phyloP scores from a whole-genome alignment of 768 basidiomycete genomes.

The Psilocybe tampanensis region DNA sequence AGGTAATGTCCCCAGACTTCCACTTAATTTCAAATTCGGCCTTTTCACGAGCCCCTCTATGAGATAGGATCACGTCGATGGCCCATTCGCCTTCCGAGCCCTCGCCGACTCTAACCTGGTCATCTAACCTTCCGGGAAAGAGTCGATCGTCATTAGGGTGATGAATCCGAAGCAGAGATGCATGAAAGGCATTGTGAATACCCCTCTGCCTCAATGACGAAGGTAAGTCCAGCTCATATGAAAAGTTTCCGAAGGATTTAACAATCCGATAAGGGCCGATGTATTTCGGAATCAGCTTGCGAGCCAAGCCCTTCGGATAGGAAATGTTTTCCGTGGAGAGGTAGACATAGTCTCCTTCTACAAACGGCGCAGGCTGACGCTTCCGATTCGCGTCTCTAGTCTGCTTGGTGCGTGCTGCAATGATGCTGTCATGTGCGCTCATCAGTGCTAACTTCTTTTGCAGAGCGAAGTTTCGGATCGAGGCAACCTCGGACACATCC shows the following conservation, averaged over 20 bases:
- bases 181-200: background rate
- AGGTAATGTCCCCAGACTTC: slow-evolving; percentile 32
- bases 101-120: slow-evolving; percentile 18
- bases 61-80: slow-evolving; percentile 23
- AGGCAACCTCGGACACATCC: slow-evolving; percentile 4
- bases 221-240: slow-evolving; percentile 5
- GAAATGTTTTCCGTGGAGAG: slow-evolving; percentile 13
- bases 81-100: slow-evolving; percentile 26
- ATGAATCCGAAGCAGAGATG: slow-evolving; percentile 1
- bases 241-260: slow-evolving; percentile 7
- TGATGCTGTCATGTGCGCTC: slow-evolving; percentile 32
- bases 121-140: background rate
- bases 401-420: slow-evolving; percentile 28
- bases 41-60: slow-evolving; percentile 18
- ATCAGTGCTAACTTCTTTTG: slow-evolving; percentile 20
- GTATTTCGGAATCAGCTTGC: slow-evolving; percentile 18
- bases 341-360: slow-evolving; percentile 7
- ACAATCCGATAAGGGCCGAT: slow-evolving; percentile 14
- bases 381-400: slow-evolving; percentile 24
- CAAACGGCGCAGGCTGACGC: slow-evolving; percentile 10
- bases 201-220: background rate
- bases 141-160: slow-evolving; percentile 2
- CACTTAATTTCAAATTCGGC: slow-evolving; percentile 28
- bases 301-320: slow-evolving; percentile 12
- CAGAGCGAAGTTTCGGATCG: slow-evolving; percentile 7